Conservation (phyloP, 345 rosid genomes). For the Syzygium aromaticum region DNA sequence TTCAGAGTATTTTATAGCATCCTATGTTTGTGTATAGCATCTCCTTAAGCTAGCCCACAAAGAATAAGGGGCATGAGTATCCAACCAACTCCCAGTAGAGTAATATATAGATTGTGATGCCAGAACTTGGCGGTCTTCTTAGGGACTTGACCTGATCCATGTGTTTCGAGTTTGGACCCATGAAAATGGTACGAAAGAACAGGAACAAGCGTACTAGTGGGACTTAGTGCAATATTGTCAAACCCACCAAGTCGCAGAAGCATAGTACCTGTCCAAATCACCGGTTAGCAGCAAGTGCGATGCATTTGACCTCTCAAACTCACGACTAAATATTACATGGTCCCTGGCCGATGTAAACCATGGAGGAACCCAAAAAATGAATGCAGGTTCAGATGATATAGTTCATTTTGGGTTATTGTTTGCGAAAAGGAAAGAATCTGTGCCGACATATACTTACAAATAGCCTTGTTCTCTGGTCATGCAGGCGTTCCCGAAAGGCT, state of each 20-base stretch:
- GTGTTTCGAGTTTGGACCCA: too few species aligned
- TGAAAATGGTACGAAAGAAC: background rate
- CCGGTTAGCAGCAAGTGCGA: background rate
- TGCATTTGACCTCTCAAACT: background rate
- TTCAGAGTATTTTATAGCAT: background rate
- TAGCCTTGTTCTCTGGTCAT: background rate
- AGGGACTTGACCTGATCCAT: background rate
- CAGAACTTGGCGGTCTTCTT: background rate
- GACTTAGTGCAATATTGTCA: background rate
- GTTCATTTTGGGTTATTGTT: background rate
- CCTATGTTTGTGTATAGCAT: background rate
- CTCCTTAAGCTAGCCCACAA: background rate
- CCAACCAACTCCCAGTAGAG: background rate
- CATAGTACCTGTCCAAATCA: background rate
- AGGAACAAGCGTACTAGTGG: background rate
- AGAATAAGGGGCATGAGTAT: background rate
- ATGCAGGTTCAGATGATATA: background rate
- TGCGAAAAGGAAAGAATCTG: background rate
- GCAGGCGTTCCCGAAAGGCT: conserved; percentile 41
- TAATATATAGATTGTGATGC: background rate
- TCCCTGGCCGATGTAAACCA: background rate
- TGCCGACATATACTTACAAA: background rate
- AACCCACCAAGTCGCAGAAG: background rate
- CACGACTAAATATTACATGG: background rate
- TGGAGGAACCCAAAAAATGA: background rate